Evolutionary conservation across 139 green algal species (phyloP).

Genomic region (Marvania coccoides): DNA sequence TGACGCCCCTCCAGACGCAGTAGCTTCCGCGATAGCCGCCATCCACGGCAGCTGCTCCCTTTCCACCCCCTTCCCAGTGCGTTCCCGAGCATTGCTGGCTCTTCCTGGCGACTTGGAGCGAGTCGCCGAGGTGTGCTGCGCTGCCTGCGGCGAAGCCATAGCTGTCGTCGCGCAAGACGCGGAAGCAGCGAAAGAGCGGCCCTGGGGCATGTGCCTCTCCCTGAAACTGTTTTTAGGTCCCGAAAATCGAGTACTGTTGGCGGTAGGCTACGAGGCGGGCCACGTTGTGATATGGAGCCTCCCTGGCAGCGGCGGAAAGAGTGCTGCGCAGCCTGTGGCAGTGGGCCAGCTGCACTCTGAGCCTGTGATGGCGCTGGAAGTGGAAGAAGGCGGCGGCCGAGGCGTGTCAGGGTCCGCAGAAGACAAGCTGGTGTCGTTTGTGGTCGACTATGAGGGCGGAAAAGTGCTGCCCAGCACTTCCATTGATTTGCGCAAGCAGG

Average conservation of each 20-base stretch:
- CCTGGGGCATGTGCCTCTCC: constrained; percentile 35
- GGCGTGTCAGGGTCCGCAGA: constrained; percentile 29
- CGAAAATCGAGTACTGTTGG: constrained; percentile 4
- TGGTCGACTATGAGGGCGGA: not conserved
- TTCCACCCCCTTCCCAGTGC: not conserved
- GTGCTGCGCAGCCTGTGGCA: not conserved
- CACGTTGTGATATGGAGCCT: constrained; percentile 37
- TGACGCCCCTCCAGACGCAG: no score
- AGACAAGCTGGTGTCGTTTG: constrained; percentile 21
- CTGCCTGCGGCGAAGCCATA: not conserved
- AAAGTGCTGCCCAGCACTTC: not conserved
- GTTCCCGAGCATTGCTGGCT: not conserved
- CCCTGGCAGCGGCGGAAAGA: not conserved
- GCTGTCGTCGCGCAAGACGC: not conserved
- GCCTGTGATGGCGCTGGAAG: constrained; percentile 33
- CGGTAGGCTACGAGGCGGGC: constrained; percentile 46
- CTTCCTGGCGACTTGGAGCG: not conserved
- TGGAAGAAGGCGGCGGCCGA: constrained; percentile 2
- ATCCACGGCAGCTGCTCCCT: no score
- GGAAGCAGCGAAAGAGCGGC: constrained; percentile 5
- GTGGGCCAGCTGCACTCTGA: constrained; percentile 26
- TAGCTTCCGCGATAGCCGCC: not conserved
- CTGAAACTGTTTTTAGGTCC: constrained; percentile 18
- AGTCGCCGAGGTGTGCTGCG: constrained; percentile 10
- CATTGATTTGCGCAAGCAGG: constrained; percentile 19